Evolutionary conservation across 257 asterid species (phyloP), one percentile per base, ranked within the genome.

Genomic region (Salvia hispanica): DNA sequence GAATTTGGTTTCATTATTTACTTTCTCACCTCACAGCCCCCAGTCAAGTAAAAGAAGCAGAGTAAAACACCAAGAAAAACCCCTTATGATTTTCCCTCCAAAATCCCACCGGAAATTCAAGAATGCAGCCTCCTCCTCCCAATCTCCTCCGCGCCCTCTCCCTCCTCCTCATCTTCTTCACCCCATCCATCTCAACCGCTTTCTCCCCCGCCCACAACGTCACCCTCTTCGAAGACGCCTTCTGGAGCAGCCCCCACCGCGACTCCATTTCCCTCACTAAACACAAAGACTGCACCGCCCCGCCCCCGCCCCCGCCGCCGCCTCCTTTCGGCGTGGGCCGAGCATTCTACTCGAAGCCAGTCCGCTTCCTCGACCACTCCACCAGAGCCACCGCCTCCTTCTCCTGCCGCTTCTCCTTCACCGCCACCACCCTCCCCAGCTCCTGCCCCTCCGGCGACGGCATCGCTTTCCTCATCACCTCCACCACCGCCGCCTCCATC

Each of bases 371-470:
- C 21, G 91, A 85, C 47, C 64, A 77, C 12, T 70, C 79, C 1
- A 36, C 85, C 34, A 83, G 83, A n/a, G 63, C 74, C 59, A 73
- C 91, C 3, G 85, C 83, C 31, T 91, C 96, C 4, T 91, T 91
- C 72, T 78, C 83, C 50, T 72, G 78, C 67, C 79, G 77, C 65
- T 88, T 91, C 85, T 79, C 97, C 13, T 91, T 91, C 79, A 71
- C 81, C 34, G 71, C 84, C 28, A 70, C 84, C 64, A 37, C 74
- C 6, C 46, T 72, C 37, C 51, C 71, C 42, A 80, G 76, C 64
- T 67, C 82, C 61, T 91, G 89, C 81, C 85, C 92, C 58, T 82
- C 74, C 58, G 97, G 95, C 4, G 92, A 91, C 33, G 97, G 97
- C 2, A 36, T 88, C 12, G 84, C 88, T 0, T 86, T 91, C 52